Evolutionary conservation across 257 asterid species (phyloP), one percentile per base, ranked within the genome.

Genomic region (Jacaranda mimosifolia): DNA sequence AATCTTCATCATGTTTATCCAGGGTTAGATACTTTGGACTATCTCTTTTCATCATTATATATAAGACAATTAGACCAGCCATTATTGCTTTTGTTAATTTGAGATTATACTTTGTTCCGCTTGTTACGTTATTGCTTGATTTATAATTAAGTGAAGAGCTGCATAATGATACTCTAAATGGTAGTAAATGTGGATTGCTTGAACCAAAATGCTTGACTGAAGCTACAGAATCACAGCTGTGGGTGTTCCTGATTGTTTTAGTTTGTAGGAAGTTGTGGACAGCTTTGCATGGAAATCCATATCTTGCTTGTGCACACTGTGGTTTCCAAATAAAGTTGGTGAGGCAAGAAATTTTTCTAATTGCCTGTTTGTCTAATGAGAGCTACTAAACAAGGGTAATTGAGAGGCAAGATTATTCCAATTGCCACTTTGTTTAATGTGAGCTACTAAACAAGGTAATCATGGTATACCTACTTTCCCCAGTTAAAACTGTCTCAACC

Each of bases 1-100:
- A 87, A 67, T 77, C 89, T 39, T 84, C 88, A 9, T 63, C 91
- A 17, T 40, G 79, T 79, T 79, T 87, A 80, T 89, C 97, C 68
- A 82, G 73, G 97, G 98, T 94, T 79, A 77, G 91, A 81, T 77
- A 68, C 71, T 81, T 75, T 46, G 2, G 9, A 21, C 73, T 40
- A 4, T 69, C 72, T 78, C 39, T 63, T 68, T 77, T 48, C 39
- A 7, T 74, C 67, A 38, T 14, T 70, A 35, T 7, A 55, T 19
- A 38, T 64, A 7, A 9, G 45, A 51, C 13, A 32, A 35, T 12
- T 40, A 15, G 13, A 11, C 79, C 32, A 38, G n/a, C 39, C 35
- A 32, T 14, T 53, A 5, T 13, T 59, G 18, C 11, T 17, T 57
- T 38, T 59, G 13, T 32, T 15, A 17, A 52, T 63, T 77, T 0